Conservation (phyloP, 768 basidiomycete genomes). For the Pleurotus eryngii region DNA sequence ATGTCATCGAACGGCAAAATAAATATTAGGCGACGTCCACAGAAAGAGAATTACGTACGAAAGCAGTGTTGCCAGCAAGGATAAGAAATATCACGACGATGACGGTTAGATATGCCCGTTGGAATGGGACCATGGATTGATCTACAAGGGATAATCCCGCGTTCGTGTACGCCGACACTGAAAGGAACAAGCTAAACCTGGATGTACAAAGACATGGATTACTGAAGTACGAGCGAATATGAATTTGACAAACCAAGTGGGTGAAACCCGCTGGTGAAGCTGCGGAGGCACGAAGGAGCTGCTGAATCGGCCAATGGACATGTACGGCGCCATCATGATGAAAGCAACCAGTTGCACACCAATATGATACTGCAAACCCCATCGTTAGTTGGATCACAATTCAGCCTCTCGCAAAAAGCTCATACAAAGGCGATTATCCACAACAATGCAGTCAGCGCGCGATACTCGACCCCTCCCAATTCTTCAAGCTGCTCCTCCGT, state of each 20-base stretch:
- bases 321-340: constrained; percentile 80
- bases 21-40: background rate
- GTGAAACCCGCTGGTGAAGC: constrained; percentile 50
- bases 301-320: constrained; percentile 58
- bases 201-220: background rate
- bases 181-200: constrained; percentile 86
- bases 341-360: constrained; percentile 68
- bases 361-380: constrained; percentile 66
- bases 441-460: constrained; percentile 74
- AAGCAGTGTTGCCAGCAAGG: constrained; percentile 90
- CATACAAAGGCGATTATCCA: constrained; percentile 78
- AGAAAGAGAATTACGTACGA: constrained; percentile 53
- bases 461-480: constrained; percentile 93
- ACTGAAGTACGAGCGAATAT: too few species aligned
- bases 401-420: background rate
- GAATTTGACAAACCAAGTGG: constrained; percentile 55
- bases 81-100: constrained; percentile 69
- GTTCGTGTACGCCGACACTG: constrained; percentile 85
- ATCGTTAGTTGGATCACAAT: background rate
- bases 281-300: constrained; percentile 56
- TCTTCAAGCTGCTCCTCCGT: constrained; percentile 89
- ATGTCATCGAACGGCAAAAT: too few species aligned
- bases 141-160: constrained; percentile 87
- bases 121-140: constrained; percentile 89
- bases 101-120: constrained; percentile 80